Conservation (phyloP, 2,329 filamentous ascomycete genomes). For the Hypoxylon sp. region DNA sequence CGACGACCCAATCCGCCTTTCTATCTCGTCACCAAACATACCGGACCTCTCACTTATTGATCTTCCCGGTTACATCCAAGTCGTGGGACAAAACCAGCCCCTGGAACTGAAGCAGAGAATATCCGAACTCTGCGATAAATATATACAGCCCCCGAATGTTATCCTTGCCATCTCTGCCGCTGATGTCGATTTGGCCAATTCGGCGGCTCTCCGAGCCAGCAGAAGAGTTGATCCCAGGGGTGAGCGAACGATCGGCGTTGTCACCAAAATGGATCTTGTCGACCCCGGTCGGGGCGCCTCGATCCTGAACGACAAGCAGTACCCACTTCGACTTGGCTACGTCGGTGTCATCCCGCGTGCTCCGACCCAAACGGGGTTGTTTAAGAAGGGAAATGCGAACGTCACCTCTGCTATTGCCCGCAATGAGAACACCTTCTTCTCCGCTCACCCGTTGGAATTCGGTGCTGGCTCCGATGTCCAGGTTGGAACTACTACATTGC, state of each 20-base stretch:
- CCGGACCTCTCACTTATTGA: constrained; percentile 96
- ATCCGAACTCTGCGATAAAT: constrained; percentile 94
- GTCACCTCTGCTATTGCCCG: constrained; percentile 82
- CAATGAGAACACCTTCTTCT: constrained; percentile 90
- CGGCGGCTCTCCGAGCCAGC: constrained; percentile 88
- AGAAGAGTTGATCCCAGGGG: constrained; percentile 91
- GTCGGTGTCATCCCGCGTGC: constrained; percentile 92
- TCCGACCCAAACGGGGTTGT: constrained; percentile 75
- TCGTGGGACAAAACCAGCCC: constrained; percentile 90
- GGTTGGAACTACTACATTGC: constrained; percentile 84
- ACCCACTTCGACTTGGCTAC: constrained; percentile 93
- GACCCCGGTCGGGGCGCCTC: constrained; percentile 79
- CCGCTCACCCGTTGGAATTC: constrained; percentile 81
- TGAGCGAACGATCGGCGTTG: constrained; percentile 96
- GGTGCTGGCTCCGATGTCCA: constrained; percentile 75
- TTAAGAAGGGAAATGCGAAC: constrained; percentile 82
- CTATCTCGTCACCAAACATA: constrained; percentile 94
- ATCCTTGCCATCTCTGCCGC: constrained; percentile 97
- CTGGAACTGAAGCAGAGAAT: constrained; percentile 95
- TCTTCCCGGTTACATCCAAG: constrained; percentile 96
- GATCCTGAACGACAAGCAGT: constrained; percentile 88
- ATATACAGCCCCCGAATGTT: constrained; percentile 94
- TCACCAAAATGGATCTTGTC: constrained; percentile 99
- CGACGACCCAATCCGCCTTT: constrained; percentile 94
- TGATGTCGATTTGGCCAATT: constrained; percentile 97